These are phyloP conservation scores for Xanthoceras sorbifolium DNA, from an alignment of 345 rosid species.

Conservation along the genomic window DNA sequence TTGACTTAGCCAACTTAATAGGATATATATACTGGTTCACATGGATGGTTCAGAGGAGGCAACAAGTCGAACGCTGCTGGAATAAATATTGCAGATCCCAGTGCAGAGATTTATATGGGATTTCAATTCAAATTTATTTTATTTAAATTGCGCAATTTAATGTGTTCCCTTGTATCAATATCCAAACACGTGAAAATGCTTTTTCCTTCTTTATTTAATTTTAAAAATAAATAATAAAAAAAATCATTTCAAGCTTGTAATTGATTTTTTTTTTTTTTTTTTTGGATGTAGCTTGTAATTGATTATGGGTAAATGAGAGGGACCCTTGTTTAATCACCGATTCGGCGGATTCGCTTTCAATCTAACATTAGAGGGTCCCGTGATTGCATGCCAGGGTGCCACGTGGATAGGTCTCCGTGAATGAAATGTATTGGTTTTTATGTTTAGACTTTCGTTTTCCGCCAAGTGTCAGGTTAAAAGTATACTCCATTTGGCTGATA, in stretches of 20 bases:
- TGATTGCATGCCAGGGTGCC: background rate
- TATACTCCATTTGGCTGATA: no score
- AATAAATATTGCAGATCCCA: constrained; percentile 7
- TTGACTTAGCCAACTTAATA: background rate
- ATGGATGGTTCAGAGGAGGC: background rate
- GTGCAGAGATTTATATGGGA: background rate
- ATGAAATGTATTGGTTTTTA: background rate
- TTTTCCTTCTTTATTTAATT: background rate
- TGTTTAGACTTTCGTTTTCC: no score
- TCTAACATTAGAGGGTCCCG: background rate
- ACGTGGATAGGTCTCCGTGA: background rate
- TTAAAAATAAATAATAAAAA: no score
- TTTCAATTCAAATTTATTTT: no score
- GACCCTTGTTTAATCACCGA: background rate
- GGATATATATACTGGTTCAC: background rate
- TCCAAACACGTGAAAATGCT: background rate
- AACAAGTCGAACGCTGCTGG: background rate
- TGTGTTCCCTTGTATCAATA: background rate
- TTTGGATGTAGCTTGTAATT: no score
- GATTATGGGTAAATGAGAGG: background rate
- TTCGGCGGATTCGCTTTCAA: background rate
- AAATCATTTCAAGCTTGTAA: no score
- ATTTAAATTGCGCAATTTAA: background rate
- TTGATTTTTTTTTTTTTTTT: no score
- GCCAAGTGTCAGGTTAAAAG: background rate